Evolutionary conservation across 2,329 filamentous ascomycete species (phyloP), one percentile per base, ranked within the genome.

Genomic region (Podosphaera fusca): DNA sequence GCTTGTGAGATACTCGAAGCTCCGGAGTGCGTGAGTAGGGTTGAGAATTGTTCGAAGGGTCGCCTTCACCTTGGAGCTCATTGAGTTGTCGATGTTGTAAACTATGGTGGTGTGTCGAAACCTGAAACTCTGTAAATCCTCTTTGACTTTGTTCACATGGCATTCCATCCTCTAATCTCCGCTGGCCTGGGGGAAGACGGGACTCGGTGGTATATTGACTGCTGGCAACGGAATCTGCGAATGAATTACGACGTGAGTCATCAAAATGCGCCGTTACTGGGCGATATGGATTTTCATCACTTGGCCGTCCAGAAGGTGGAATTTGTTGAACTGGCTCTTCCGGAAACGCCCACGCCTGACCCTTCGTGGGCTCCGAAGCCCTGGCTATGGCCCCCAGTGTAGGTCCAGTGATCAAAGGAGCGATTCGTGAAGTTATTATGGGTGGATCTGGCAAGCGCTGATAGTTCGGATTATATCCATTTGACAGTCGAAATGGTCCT

Each of bases 11-110:
- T 54, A 90, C 79, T 30, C 86, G 79, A 45, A 92, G 73, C 68
- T 92, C 86, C 0, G 86, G 86, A 0, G 86, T 92, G 46, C 86
- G 74, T 63, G 85, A 89, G 68, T 92, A 92, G 1, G 86, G 87
- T 61, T 87, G 84, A 31, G 78, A 75, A 9, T 80, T 76, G 70
- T 71, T 58, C 70, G 70, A 12, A 69, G 72, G 67, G 56, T 75
- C 75, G 1, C 70, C 72, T 56, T 81, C 78, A 62, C 82, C 78
- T 67, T 81, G 76, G 7, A 89, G 69, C 63, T 82, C 83, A 21
- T 77, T 78, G 1, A 88, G 70, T 59, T 84, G 81, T 63, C 82
- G 80, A 67, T 87, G 83, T 65, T 88, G 84, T 67, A 89, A 78
- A 1, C 77, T 80, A 64, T 88, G 85, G 64, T 89, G 85, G 64